These are phyloP conservation scores for Hyphopichia wangnamkhiaoensis DNA, from an alignment of 1,139 yeast species.

Conservation along the genomic window DNA sequence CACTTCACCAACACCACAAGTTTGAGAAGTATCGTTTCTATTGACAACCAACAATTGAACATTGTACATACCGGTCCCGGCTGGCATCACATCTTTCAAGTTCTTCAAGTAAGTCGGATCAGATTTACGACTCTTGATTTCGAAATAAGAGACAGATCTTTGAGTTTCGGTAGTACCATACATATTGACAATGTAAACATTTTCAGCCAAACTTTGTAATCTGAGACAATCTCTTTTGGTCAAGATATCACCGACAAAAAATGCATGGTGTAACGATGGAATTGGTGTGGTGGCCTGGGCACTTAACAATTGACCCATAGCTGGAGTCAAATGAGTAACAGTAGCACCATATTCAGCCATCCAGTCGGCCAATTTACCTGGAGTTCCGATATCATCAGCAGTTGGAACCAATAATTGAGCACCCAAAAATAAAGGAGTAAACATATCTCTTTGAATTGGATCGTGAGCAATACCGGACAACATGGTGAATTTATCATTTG, in stretches of 20 bases:
- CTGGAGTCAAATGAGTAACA: slow-evolving; percentile 97
- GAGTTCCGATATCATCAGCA: slow-evolving; percentile 96
- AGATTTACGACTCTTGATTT: slow-evolving; percentile 69
- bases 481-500: slow-evolving; percentile 91
- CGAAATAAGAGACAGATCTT: slow-evolving; percentile 93
- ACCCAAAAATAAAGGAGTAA: slow-evolving; percentile 94
- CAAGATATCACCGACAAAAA: slow-evolving; percentile 95
- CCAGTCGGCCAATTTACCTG: slow-evolving; percentile 97
- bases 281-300: slow-evolving; percentile 95
- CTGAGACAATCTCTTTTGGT: slow-evolving; percentile 96
- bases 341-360: slow-evolving; percentile 90
- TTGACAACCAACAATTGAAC: slow-evolving; percentile 94
- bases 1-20: slow-evolving; percentile 98
- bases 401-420: slow-evolving; percentile 93
- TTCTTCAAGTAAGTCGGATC: slow-evolving; percentile 77
- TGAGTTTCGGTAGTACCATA: slow-evolving; percentile 99
- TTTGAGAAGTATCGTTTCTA: slow-evolving; percentile 79
- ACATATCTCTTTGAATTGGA: slow-evolving; percentile 98
- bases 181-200: slow-evolving; percentile 92
- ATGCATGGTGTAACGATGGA: slow-evolving; percentile 89
- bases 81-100: slow-evolving; percentile 96
- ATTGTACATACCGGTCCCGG: slow-evolving; percentile 95
- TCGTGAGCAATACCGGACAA: slow-evolving; percentile 98
- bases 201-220: slow-evolving; percentile 86
- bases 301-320: slow-evolving; percentile 96